A percentile compares a stretch with the other conserved stretches of the same genome.
These are phyloP conservation scores for Brassica hybrid DNA, from an alignment of 441 rosid species.

Conservation along the genomic window DNA sequence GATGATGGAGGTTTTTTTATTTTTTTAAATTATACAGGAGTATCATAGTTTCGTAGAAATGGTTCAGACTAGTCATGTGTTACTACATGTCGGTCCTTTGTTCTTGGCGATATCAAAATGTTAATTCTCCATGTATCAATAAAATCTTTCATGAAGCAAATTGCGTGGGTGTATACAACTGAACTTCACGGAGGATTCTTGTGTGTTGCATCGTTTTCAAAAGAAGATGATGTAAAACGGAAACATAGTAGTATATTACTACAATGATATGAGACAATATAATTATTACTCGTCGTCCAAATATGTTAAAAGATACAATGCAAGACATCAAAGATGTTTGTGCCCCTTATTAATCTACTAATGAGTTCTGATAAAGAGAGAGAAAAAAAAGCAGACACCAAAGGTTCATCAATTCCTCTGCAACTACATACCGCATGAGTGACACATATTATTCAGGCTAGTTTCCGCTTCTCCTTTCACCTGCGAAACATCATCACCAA, in stretches of 20 bases:
- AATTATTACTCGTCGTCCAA: not conserved
- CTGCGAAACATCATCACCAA: conserved; percentile 24
- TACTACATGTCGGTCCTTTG: too few species aligned
- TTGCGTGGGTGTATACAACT: not conserved
- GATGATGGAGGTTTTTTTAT: not conserved
- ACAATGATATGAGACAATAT: conserved; percentile 8
- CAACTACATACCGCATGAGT: not conserved
- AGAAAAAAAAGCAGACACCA: too few species aligned
- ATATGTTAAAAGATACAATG: not conserved
- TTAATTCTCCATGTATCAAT: too few species aligned
- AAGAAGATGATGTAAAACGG: not conserved
- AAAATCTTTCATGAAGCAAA: not conserved
- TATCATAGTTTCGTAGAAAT: too few species aligned
- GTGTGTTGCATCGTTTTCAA: not conserved
- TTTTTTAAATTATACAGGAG: too few species aligned
- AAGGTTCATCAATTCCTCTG: not conserved
- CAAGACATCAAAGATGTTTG: conserved; percentile 11
- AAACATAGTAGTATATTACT: conserved; percentile 5
- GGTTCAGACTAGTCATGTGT: too few species aligned
- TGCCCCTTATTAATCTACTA: not conserved
- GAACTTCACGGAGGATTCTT: not conserved
- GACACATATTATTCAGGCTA: not conserved
- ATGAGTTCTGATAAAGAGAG: conserved; percentile 7
- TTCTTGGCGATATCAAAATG: too few species aligned
- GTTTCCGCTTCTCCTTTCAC: not conserved